Conservation (phyloP, 1,284 basidiomycete species). For the Marasmius sp. region DNA sequence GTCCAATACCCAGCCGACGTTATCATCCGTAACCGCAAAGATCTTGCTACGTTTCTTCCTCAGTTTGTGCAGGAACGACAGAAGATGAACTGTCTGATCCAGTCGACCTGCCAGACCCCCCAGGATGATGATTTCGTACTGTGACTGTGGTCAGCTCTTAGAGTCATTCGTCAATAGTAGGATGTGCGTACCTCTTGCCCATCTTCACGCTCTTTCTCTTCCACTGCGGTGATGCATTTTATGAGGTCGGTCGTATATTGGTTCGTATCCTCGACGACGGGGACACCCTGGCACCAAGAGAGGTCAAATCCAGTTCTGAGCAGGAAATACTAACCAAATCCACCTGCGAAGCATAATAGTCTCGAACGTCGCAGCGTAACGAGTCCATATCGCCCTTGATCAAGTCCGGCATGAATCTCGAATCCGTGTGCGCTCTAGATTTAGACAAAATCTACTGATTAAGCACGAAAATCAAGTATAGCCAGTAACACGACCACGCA, state of each 20-base stretch:
- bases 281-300: conserved; percentile 54
- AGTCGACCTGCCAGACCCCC: conserved; percentile 90
- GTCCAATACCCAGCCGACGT: conserved; percentile 87
- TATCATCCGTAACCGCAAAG: conserved; percentile 85
- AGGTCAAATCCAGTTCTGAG: background rate
- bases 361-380: conserved; percentile 69
- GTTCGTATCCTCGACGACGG: conserved; percentile 65
- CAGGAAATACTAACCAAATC: conserved; percentile 15
- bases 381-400: conserved; percentile 97
- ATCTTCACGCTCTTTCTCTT: conserved; percentile 45
- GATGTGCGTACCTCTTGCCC: conserved; percentile 31
- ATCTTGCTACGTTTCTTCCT: conserved; percentile 61
- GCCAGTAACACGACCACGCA: background rate
- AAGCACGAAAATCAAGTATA: background rate
- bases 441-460: background rate
- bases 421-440: background rate
- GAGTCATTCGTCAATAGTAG: background rate
- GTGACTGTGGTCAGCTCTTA: background rate
- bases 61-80: conserved; percentile 85
- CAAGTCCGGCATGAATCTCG: conserved; percentile 76
- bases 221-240: conserved; percentile 80
- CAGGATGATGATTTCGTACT: conserved; percentile 77
- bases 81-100: conserved; percentile 92
- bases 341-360: conserved; percentile 67
- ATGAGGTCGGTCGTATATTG: conserved; percentile 92